These are phyloP conservation scores for Aspergillus unguis DNA, from an alignment of 2,329 filamentous ascomycete species.

Conservation along the genomic window DNA sequence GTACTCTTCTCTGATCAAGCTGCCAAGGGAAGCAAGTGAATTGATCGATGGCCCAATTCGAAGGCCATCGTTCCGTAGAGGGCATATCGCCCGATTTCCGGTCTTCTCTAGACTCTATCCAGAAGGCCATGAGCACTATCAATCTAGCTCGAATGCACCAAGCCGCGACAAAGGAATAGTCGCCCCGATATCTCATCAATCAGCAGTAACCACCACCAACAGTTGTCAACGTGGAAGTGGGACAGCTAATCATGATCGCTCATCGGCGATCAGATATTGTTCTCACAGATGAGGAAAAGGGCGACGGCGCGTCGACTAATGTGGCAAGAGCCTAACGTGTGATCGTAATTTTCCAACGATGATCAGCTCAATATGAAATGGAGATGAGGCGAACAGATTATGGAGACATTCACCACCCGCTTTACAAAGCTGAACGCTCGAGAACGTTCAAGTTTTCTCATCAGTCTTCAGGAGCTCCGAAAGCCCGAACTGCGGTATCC, in stretches of 20 bases:
- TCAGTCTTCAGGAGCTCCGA: background rate
- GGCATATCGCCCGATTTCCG: background rate
- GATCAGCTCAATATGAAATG: slow-evolving; percentile 1
- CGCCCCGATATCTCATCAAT: background rate
- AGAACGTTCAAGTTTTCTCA: background rate
- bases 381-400: slow-evolving; percentile 1
- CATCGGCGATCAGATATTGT: slow-evolving; percentile 27
- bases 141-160: background rate
- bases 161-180: background rate
- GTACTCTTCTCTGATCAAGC: no score
- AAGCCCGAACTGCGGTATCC: background rate
- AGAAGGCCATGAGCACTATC: background rate
- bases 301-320: slow-evolving; percentile 22
- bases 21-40: background rate
- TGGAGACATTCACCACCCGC: background rate
- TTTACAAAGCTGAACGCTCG: slow-evolving; percentile 1
- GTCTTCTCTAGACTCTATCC: background rate
- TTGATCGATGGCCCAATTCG: background rate
- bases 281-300: slow-evolving; percentile 23
- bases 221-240: slow-evolving; percentile 8
- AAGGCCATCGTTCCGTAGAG: background rate
- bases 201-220: background rate
- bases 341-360: slow-evolving; percentile 24
- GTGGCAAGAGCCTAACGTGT: slow-evolving; percentile 27
- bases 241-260: slow-evolving; percentile 23